Evolutionary conservation across 257 asterid genomes (phyloP).

Genomic region (Nicotiana noctiflora): DNA sequence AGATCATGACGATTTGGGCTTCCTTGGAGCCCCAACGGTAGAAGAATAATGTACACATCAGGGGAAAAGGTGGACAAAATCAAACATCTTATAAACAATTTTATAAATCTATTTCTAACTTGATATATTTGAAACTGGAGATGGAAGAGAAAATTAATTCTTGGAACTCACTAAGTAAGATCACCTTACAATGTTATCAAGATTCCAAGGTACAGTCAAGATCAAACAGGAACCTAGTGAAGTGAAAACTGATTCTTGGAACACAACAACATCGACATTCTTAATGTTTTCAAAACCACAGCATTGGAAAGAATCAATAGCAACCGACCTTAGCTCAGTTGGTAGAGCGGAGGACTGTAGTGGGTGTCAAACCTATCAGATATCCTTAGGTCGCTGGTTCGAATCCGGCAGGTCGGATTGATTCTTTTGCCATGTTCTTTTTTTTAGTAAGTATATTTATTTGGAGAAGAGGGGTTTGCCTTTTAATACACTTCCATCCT

Average conservation of each 20-base stretch:
- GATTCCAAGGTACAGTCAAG: not conserved
- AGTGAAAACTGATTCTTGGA: too few species aligned
- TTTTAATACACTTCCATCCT: not conserved
- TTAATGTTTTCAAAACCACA: not conserved
- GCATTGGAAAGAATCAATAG: not conserved
- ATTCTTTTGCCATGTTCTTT: not conserved
- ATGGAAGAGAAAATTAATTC: not conserved
- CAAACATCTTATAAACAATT: not conserved
- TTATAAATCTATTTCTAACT: too few species aligned
- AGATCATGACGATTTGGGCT: not conserved
- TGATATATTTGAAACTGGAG: not conserved
- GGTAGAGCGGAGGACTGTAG: conserved; percentile 16
- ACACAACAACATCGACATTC: too few species aligned
- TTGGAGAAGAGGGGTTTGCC: not conserved
- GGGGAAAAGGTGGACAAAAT: not conserved
- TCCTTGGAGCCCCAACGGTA: not conserved
- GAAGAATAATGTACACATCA: not conserved
- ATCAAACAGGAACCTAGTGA: too few species aligned
- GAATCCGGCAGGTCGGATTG: conserved; percentile 44
- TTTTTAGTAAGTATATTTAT: not conserved
- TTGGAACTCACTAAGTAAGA: not conserved
- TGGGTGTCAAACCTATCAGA: not conserved
- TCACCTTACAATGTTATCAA: not conserved
- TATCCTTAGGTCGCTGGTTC: conserved; percentile 37
- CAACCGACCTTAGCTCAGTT: conserved; percentile 15